A percentile compares a stretch with the other conserved stretches of the same genome.
Conservation (phyloP, 2,329 filamentous ascomycete genomes). For the Microdochium paspali region DNA sequence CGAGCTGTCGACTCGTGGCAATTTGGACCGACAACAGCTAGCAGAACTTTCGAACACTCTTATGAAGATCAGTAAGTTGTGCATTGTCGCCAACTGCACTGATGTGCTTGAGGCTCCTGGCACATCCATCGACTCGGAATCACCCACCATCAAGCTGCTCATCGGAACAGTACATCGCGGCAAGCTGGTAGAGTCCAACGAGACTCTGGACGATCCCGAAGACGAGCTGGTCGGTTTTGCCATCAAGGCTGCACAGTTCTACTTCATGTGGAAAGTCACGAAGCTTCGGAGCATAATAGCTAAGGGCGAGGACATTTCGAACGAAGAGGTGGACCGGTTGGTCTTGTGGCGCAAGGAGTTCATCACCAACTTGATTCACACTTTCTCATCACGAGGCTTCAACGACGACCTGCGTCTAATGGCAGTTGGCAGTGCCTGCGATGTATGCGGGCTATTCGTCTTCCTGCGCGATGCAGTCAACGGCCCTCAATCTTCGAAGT, state of each 20-base stretch:
- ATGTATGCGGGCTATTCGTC: constrained; percentile 72
- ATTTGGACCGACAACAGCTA: constrained; percentile 55
- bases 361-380: constrained; percentile 54
- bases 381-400: constrained; percentile 56
- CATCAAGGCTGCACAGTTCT: constrained; percentile 70
- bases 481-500: constrained; percentile 31
- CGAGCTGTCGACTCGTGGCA: constrained; percentile 62
- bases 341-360: constrained; percentile 46
- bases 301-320: constrained; percentile 43
- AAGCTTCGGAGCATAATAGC: constrained; percentile 45
- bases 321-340: constrained; percentile 51
- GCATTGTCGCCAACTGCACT: constrained; percentile 69
- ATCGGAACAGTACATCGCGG: constrained; percentile 67
- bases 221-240: constrained; percentile 69
- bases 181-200: constrained; percentile 56
- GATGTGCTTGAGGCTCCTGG: constrained; percentile 60
- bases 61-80: constrained; percentile 71
- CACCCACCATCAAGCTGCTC: constrained; percentile 57
- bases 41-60: constrained; percentile 65
- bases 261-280: constrained; percentile 89
- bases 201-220: constrained; percentile 66
- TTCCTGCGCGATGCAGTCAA: constrained; percentile 52
- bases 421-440: constrained; percentile 68
- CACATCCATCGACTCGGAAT: constrained; percentile 34
- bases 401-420: constrained; percentile 72